Percentiles rank a stretch among this genome's conserved stretches.
Evolutionary conservation across 805 yeast species (phyloP).

Genomic region (Torulaspora maleeae): DNA sequence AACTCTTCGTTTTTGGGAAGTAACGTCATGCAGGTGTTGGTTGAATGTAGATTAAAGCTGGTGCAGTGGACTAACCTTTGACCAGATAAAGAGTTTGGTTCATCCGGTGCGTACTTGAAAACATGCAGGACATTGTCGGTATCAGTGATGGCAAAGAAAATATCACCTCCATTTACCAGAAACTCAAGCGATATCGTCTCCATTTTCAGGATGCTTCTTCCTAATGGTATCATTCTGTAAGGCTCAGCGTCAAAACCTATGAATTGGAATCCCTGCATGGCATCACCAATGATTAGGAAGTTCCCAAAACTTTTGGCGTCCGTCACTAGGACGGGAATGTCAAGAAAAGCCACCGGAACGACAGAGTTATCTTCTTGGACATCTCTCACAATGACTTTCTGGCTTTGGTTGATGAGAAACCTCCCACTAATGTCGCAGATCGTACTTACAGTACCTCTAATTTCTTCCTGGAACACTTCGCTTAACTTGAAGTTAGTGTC

Average conservation of each 20-base stretch:
- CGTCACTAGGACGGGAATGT: conserved; percentile 71
- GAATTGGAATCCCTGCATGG: conserved; percentile 63
- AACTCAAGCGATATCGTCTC: conserved; percentile 63
- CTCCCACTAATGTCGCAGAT: conserved; percentile 79
- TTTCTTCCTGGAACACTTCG: conserved; percentile 63
- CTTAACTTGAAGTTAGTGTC: conserved; percentile 77
- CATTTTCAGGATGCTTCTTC: conserved; percentile 63
- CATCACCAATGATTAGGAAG: conserved; percentile 74
- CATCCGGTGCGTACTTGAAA: conserved; percentile 87
- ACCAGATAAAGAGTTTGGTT: conserved; percentile 76
- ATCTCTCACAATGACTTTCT: conserved; percentile 69
- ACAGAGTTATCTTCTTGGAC: conserved; percentile 79
- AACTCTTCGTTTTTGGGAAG: conserved; percentile 38
- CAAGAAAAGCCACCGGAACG: conserved; percentile 90
- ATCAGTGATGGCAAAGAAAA: conserved; percentile 66
- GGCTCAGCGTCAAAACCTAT: conserved; percentile 95
- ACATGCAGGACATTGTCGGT: conserved; percentile 61
- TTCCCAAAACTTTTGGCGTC: conserved; percentile 83
- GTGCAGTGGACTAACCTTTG: conserved; percentile 65
- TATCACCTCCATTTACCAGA: conserved; percentile 61
- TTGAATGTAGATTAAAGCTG: conserved; percentile 62
- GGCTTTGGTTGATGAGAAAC: conserved; percentile 81
- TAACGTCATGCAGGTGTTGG: conserved; percentile 50
- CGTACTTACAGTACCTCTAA: conserved; percentile 79
- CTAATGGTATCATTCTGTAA: conserved; percentile 71